Conservation (phyloP, 2,329 filamentous ascomycete species). For the Sporothrix variecibatus region DNA sequence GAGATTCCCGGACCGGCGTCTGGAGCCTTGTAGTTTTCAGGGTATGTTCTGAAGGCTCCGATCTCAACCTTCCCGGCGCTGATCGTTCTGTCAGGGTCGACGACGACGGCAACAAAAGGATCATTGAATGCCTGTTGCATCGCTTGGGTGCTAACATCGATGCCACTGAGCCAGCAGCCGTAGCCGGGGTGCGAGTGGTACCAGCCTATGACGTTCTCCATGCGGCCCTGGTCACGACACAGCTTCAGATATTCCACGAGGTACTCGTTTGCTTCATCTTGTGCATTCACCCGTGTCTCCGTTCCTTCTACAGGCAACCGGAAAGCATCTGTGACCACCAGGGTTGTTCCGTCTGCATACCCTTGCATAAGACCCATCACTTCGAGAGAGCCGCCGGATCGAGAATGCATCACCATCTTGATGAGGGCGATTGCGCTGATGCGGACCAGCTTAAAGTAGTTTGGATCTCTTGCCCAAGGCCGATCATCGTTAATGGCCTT, state of each 20-base stretch:
- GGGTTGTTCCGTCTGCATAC: constrained; percentile 79
- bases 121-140: constrained; percentile 85
- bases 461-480: constrained; percentile 76
- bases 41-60: constrained; percentile 91
- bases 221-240: constrained; percentile 72
- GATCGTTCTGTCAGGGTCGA: constrained; percentile 94
- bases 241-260: constrained; percentile 82
- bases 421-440: constrained; percentile 91
- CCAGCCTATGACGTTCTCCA: constrained; percentile 96
- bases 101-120: constrained; percentile 92
- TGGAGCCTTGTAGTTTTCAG: constrained; percentile 66
- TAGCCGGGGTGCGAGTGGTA: constrained; percentile 98
- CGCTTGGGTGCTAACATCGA: constrained; percentile 87
- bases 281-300: constrained; percentile 96
- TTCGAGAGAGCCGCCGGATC: constrained; percentile 88
- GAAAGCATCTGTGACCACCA: constrained; percentile 93
- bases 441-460: constrained; percentile 91
- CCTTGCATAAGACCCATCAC: constrained; percentile 99
- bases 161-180: constrained; percentile 95
- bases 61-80: constrained; percentile 96
- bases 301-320: constrained; percentile 94
- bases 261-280: constrained; percentile 95
- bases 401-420: constrained; percentile 99
- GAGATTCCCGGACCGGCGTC: constrained; percentile 23
- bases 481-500: constrained; percentile 63